Evolutionary conservation across 164 flowering plant species (phyloP), one percentile per base, ranked within the genome.

Genomic region (Vitis riparia): DNA sequence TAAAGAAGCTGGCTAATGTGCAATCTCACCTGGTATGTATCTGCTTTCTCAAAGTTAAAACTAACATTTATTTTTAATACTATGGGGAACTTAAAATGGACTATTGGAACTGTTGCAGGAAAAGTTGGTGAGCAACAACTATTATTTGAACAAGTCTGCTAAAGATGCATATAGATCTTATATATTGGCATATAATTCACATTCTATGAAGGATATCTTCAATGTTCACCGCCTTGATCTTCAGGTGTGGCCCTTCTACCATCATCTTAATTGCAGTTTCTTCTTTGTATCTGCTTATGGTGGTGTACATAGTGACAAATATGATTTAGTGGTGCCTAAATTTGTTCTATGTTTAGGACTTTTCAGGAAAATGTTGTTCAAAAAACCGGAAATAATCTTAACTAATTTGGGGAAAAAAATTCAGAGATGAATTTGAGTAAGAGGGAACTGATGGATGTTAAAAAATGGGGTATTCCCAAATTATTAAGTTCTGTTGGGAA

Each of bases 111-210:
- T 74, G 60, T 47, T 80, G 81, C 94, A 93, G 98, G 95, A 87
- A 76, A 86, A 89, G 70, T 57, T 89, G 77, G 95, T 96, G 30
- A 81, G 75, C 3, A 84, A 80, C 73, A 91, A 89, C 68, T 92
- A 84, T 77, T 80, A 85, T 67, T 71, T 96, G 73, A 88, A 87
- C 74, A 85, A 86, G 76, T 86, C 97, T 10, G 99, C 99, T 15
- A 93, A 91, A 79, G 98, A 93, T 13, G 99, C 99, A 2, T 96
- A 92, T 73, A 83, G 94, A 49, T 79, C 98, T 7, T 96, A 93
- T 67, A 79, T 96, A 68, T 75, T 88, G 50, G 93, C 98, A 2
- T 93, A 96, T 64, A 91, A 91, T 76, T 91, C 98, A 48, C 99
- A 96, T 75, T 89, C 97, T 0, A 85, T 90, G 93, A 91, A 93